Percentiles rank a stretch among this genome's conserved stretches.
Evolutionary conservation across 2,329 filamentous ascomycete genomes (phyloP).

Genomic region (Cercospora nicotianae): DNA sequence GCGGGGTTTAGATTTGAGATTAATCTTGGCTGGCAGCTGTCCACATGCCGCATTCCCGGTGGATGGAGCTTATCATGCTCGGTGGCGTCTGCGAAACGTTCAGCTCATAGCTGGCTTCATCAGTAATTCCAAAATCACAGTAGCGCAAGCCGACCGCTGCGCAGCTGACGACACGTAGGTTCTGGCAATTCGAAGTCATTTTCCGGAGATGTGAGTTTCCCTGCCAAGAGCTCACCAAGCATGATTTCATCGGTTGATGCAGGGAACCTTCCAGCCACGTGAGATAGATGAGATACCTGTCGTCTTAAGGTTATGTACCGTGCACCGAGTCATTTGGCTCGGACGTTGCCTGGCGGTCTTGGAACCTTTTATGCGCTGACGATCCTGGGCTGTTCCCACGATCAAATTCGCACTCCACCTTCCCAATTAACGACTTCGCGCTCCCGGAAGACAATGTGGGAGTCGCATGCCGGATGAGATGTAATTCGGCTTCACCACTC

Average conservation of each 20-base stretch:
- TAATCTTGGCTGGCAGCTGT: slow-evolving; percentile 2
- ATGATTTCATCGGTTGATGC: not conserved
- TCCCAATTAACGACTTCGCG: not conserved
- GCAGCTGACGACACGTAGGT: not conserved
- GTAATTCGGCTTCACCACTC: not conserved
- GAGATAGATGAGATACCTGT: not conserved
- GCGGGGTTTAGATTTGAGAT: slow-evolving; percentile 18
- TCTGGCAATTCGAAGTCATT: not conserved
- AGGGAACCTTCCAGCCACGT: not conserved
- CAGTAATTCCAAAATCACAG: not conserved
- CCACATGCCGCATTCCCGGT: not conserved
- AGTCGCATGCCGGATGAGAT: not conserved
- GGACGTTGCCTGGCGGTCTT: not conserved
- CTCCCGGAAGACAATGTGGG: not conserved
- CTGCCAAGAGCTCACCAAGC: not conserved
- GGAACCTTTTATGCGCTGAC: not conserved
- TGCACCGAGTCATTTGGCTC: not conserved
- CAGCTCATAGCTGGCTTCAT: not conserved
- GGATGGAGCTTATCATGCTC: not conserved
- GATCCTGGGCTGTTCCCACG: not conserved
- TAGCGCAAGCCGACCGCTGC: not conserved
- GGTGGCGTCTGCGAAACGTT: not conserved
- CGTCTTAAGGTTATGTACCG: not conserved
- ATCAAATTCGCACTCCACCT: not conserved
- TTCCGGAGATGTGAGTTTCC: not conserved